phyloP scores from a whole-genome alignment of 2,329 filamentous ascomycete species.

The Diplodia intermedia region DNA sequence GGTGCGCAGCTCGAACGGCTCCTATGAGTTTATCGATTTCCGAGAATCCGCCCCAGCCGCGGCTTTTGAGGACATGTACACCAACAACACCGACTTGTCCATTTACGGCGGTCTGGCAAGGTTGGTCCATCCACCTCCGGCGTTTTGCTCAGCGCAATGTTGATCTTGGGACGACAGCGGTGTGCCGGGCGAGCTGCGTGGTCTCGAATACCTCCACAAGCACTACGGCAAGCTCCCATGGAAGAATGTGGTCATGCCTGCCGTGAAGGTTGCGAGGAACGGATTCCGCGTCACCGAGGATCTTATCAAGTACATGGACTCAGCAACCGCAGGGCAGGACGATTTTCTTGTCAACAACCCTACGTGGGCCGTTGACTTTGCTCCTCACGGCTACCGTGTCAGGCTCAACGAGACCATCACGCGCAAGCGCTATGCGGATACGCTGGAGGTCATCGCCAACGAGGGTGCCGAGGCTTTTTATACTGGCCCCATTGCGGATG shows the following conservation, averaged over 20 bases:
- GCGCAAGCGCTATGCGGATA: conserved; percentile 78
- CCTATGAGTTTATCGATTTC: conserved; percentile 88
- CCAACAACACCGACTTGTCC: conserved; percentile 70
- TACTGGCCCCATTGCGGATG: conserved; percentile 72
- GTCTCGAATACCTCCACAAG: conserved; percentile 77
- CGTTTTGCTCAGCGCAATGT: not conserved
- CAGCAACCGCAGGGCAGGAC: conserved; percentile 54
- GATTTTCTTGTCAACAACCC: conserved; percentile 78
- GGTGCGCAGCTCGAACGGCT: conserved; percentile 73
- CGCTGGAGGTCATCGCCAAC: conserved; percentile 77
- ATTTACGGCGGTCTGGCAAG: conserved; percentile 71
- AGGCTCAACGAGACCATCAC: conserved; percentile 79
- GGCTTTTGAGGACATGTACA: conserved; percentile 84
- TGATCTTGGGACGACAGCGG: conserved; percentile 52
- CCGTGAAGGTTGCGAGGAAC: conserved; percentile 69
- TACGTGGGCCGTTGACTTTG: conserved; percentile 87
- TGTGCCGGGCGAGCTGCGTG: conserved; percentile 77
- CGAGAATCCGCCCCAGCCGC: conserved; percentile 85
- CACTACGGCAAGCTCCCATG: conserved; percentile 67
- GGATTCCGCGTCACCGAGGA: conserved; percentile 73
- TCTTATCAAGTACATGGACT: conserved; percentile 74
- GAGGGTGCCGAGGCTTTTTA: conserved; percentile 79
- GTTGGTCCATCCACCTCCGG: conserved; percentile 18
- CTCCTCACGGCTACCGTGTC: conserved; percentile 77
- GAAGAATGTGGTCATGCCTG: conserved; percentile 73